phyloP scores from a whole-genome alignment of 257 asterid species.

The Marsdenia floribunda region DNA sequence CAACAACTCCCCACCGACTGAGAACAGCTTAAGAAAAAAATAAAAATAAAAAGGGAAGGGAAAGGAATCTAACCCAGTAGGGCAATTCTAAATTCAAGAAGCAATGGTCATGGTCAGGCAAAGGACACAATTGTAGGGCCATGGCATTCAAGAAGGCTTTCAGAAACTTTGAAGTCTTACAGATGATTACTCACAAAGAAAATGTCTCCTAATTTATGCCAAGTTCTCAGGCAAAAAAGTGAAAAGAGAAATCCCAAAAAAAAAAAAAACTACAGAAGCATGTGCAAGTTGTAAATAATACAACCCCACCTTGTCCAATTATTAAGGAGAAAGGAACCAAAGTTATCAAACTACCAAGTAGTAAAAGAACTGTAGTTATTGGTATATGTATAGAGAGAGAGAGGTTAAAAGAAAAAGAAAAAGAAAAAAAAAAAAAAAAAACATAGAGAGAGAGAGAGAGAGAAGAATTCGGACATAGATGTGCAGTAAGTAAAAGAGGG shows the following conservation, averaged over 20 bases:
- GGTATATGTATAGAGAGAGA: not conserved
- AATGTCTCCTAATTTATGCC: slow-evolving; percentile 17
- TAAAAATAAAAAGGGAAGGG: not conserved
- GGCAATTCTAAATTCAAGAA: not conserved
- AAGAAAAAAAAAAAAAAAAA: no score
- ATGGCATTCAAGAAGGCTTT: slow-evolving; percentile 17
- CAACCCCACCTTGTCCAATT: slow-evolving; percentile 23
- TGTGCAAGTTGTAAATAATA: slow-evolving; percentile 24
- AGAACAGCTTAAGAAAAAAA: slow-evolving; percentile 3
- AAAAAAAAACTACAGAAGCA: slow-evolving; percentile 11
- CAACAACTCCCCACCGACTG: slow-evolving; percentile 24
- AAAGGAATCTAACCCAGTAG: not conserved
- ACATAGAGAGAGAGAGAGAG: not conserved
- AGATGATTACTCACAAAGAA: slow-evolving; percentile 16
- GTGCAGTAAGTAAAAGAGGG: not conserved
- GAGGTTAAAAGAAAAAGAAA: not conserved
- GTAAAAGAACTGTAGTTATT: slow-evolving; percentile 7
- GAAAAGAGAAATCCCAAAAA: not conserved
- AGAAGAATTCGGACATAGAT: not conserved
- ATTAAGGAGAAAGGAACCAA: slow-evolving; percentile 13
- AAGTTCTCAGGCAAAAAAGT: slow-evolving; percentile 23
- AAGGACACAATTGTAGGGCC: slow-evolving; percentile 21
- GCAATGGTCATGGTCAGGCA: slow-evolving; percentile 6
- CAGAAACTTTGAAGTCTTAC: slow-evolving; percentile 11
- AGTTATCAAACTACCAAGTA: slow-evolving; percentile 18